Conservation (phyloP, 768 basidiomycete genomes). For the Mycena floridula region DNA sequence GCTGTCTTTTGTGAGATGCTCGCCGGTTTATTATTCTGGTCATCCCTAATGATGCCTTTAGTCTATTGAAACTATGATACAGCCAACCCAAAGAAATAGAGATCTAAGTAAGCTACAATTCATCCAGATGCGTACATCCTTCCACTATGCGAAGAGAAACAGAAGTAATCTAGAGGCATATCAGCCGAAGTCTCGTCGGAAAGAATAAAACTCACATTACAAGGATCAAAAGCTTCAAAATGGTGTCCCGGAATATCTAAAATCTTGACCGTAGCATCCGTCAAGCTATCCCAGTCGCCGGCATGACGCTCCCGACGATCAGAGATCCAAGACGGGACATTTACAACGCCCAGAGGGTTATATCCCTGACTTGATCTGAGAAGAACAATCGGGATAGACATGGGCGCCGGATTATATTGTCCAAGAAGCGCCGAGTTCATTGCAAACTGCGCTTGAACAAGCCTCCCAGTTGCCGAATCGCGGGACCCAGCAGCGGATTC, state of each 20-base stretch:
- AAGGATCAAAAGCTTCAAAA: background rate
- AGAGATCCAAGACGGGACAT: background rate
- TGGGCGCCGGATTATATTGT: slow-evolving; percentile 32
- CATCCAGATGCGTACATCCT: too few species aligned
- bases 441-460: slow-evolving; percentile 38
- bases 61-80: too few species aligned
- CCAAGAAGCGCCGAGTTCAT: slow-evolving; percentile 42
- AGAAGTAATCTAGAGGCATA: too few species aligned
- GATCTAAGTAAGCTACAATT: too few species aligned
- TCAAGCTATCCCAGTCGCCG: background rate
- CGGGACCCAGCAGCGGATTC: slow-evolving; percentile 30
- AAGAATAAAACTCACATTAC: background rate
- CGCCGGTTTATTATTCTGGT: too few species aligned
- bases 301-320: background rate
- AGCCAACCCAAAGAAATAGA: too few species aligned
- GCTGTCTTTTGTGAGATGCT: too few species aligned
- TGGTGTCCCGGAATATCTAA: slow-evolving; percentile 1
- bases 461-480: slow-evolving; percentile 22
- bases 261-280: background rate
- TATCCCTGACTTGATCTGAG: background rate
- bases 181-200: too few species aligned
- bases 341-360: background rate
- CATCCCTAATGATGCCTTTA: too few species aligned
- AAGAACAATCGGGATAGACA: slow-evolving; percentile 30
- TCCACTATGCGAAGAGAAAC: too few species aligned